Percentiles rank a stretch among this genome's conserved stretches.
phyloP scores from a whole-genome alignment of 208 protist species.

The Leishmania mexicana region DNA sequence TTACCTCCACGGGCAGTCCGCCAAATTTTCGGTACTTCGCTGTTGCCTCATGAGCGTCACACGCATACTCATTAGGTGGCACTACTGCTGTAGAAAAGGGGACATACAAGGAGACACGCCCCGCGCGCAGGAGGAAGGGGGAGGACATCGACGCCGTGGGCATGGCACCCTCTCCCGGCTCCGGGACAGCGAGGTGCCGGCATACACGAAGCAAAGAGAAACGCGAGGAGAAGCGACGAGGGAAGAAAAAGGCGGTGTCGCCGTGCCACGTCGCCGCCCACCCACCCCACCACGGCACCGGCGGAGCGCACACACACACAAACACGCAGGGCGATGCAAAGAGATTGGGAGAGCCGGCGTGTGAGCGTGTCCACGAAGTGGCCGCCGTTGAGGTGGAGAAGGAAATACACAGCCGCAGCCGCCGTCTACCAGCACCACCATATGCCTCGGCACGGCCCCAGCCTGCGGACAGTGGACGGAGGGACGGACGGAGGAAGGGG shows the following conservation, averaged over 20 bases:
- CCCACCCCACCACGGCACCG: too few species aligned
- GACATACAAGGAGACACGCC: neutral
- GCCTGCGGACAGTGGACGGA: neutral
- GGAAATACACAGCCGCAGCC: neutral
- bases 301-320: too few species aligned
- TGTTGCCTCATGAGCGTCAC: neutral
- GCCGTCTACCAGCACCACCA: neutral
- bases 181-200: too few species aligned
- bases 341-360: neutral
- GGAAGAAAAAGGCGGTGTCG: too few species aligned
- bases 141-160: neutral
- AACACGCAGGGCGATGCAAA: too few species aligned
- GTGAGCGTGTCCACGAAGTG: neutral
- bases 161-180: neutral
- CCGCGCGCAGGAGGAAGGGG: neutral
- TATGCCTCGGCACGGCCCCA: neutral
- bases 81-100: neutral
- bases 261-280: too few species aligned
- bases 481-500: neutral
- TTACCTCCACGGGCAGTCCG: neutral
- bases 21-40: neutral
- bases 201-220: too few species aligned
- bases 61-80: neutral
- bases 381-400: neutral
- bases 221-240: too few species aligned